Conservation (phyloP, 1,139 yeast genomes). For the Citeromyces hawaiiensis region DNA sequence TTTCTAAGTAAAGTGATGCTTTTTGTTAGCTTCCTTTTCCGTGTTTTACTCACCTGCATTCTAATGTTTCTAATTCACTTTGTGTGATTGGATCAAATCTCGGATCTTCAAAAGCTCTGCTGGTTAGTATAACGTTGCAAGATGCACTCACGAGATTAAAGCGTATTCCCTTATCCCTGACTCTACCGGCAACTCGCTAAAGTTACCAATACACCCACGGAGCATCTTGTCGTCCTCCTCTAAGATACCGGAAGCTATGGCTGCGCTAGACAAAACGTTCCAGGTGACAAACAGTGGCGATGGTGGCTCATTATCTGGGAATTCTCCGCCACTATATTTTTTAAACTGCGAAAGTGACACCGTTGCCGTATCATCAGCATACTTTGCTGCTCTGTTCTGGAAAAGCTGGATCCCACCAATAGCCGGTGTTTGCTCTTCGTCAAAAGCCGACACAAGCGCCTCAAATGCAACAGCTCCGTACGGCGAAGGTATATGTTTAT, state of each 20-base stretch:
- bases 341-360: slow-evolving; percentile 8
- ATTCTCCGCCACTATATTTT: slow-evolving; percentile 7
- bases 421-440: background rate
- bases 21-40: slow-evolving; percentile 16
- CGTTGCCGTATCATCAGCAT: background rate
- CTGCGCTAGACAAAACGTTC: slow-evolving; percentile 30
- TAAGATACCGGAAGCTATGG: slow-evolving; percentile 2
- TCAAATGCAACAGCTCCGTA: slow-evolving; percentile 8
- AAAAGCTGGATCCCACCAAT: background rate
- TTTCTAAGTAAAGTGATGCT: slow-evolving; percentile 54
- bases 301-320: slow-evolving; percentile 7
- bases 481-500: slow-evolving; percentile 5
- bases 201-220: slow-evolving; percentile 93
- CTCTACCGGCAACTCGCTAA: slow-evolving; percentile 30
- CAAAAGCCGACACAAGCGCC: slow-evolving; percentile 4
- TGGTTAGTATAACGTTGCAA: background rate
- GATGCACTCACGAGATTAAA: slow-evolving; percentile 29
- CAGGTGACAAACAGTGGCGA: slow-evolving; percentile 81
- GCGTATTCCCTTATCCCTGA: slow-evolving; percentile 54
- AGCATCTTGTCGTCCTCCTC: slow-evolving; percentile 22
- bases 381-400: too few relatives aligned
- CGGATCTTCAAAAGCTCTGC: slow-evolving; percentile 54
- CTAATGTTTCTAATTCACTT: slow-evolving; percentile 34
- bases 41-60: slow-evolving; percentile 3
- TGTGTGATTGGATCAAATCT: slow-evolving; percentile 57